Base-by-base conservation (phyloP, 208 protist species). In the Tritrichomonas foetus region DNA sequence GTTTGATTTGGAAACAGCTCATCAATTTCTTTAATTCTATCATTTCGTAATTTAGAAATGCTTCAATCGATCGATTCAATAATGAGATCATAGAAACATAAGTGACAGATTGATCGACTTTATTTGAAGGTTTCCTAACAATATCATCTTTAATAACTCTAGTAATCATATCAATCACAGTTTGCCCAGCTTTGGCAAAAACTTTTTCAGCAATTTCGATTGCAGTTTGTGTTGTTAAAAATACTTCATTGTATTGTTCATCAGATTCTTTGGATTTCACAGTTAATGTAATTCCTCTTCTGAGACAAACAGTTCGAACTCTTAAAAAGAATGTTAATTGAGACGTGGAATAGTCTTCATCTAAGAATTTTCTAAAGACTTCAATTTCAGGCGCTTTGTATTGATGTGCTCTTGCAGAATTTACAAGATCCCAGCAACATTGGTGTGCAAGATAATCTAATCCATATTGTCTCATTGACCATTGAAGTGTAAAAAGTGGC, bases 251-350 rank as follows among this genome's bases (percentile, higher is more conserved):
- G 41, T 82, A 82, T 50, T 3, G 27, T 47, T 82, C 39, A 57
- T 89, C 44, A 3, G 5, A 13, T 57, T 57, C 78, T 0, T 41
- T 22, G 22, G 8, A 33, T 33, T 57, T 20, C 22, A 89, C 44
- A n/a, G 44, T 41, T 33, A 89, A 3, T 20, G 47, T 57, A 16
- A 89, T 89, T 57, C 41, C 78, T 30, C 47, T 89, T 1, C 47
- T 0, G 11, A 89, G 41, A 16, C 41, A 89, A 5, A 39, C 8
- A 0, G 16, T 55, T 39, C 78, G 53, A 1, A 57, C 47, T 33
- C 30, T 89, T 39, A 89, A 89, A 47, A 89, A 89, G 78, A 89
- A 89, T 22, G 78, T 89, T 8, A 89, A 39, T 30, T 89, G 78
- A 11, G 33, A 14, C 44, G 41, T 36, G 20, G 9, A 57, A 5